A percentile compares a stretch with the other conserved stretches of the same genome.
Evolutionary conservation across 495 filamentous ascomycete species (phyloP).

Genomic region (Lophium mytilinum): DNA sequence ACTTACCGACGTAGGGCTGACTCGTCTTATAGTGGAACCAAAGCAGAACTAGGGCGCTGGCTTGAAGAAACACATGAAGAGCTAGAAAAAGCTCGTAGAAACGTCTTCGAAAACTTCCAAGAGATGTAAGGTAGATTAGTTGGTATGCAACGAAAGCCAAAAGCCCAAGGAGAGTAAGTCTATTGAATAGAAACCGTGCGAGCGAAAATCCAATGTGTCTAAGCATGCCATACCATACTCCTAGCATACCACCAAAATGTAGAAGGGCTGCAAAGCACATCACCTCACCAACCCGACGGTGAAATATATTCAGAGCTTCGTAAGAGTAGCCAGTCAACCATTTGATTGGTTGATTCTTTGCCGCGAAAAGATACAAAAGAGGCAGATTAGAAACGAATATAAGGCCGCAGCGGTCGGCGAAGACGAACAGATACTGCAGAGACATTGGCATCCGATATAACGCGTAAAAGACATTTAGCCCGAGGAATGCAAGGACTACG

Average conservation of each 20-base stretch:
- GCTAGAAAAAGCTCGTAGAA: conserved; percentile 55
- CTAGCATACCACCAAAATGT: conserved; percentile 41
- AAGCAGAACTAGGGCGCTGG: conserved; percentile 43
- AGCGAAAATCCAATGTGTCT: conserved; percentile 37
- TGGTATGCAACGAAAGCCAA: conserved; percentile 45
- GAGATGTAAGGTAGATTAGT: conserved; percentile 43
- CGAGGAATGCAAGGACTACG: conserved; percentile 41
- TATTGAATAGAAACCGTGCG: conserved; percentile 31
- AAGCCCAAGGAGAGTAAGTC: conserved; percentile 39
- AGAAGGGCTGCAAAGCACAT: conserved; percentile 40
- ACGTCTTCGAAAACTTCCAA: conserved; percentile 40
- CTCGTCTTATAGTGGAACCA: conserved; percentile 44
- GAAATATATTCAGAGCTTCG: conserved; percentile 56
- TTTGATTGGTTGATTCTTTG: conserved; percentile 56
- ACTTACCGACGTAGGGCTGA: conserved; percentile 38
- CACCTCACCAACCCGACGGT: conserved; percentile 45
- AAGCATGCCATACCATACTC: conserved; percentile 40
- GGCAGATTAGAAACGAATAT: conserved; percentile 53
- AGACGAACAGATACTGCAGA: conserved; percentile 42
- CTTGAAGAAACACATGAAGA: conserved; percentile 47
- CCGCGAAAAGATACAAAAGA: conserved; percentile 51
- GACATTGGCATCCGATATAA: conserved; percentile 42
- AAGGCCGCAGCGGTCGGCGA: conserved; percentile 47
- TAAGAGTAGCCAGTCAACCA: conserved; percentile 54
- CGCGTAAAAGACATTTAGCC: conserved; percentile 48